These are phyloP conservation scores for Talaromyces rugulosus DNA, from an alignment of 2,329 filamentous ascomycete genomes.

Conservation along the genomic window DNA sequence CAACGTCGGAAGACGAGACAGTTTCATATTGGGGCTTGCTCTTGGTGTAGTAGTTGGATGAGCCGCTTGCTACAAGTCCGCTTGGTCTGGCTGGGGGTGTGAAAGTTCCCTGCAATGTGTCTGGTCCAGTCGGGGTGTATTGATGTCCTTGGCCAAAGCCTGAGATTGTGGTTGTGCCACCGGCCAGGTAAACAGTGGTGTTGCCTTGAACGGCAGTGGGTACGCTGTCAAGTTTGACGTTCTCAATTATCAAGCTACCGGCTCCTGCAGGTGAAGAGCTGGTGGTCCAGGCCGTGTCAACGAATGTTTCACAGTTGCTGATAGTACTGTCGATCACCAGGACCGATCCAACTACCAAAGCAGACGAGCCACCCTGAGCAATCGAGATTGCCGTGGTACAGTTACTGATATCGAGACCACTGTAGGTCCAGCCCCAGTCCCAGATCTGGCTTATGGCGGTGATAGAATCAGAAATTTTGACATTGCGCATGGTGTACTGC, in stretches of 20 bases:
- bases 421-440: slow-evolving; percentile 59
- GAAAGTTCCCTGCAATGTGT: slow-evolving; percentile 41
- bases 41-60: slow-evolving; percentile 40
- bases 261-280: slow-evolving; percentile 40
- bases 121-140: slow-evolving; percentile 43
- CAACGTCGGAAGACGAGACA: slow-evolving; percentile 34
- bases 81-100: slow-evolving; percentile 41
- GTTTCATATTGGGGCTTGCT: slow-evolving; percentile 54
- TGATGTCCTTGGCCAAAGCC: slow-evolving; percentile 43
- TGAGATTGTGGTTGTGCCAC: slow-evolving; percentile 32
- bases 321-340: slow-evolving; percentile 56
- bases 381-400: slow-evolving; percentile 53
- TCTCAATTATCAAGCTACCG: slow-evolving; percentile 54
- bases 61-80: slow-evolving; percentile 40
- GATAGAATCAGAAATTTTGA: slow-evolving; percentile 49
- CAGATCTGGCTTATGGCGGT: slow-evolving; percentile 56
- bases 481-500: slow-evolving; percentile 58
- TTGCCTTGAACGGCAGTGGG: slow-evolving; percentile 39
- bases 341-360: slow-evolving; percentile 51
- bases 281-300: slow-evolving; percentile 44
- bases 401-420: slow-evolving; percentile 49
- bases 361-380: slow-evolving; percentile 35
- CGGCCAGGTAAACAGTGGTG: slow-evolving; percentile 31
- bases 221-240: slow-evolving; percentile 50
- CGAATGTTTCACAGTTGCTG: slow-evolving; percentile 46